Evolutionary conservation across 495 filamentous ascomycete genomes (phyloP).

Genomic region (Hyaloscypha hepaticicola): DNA sequence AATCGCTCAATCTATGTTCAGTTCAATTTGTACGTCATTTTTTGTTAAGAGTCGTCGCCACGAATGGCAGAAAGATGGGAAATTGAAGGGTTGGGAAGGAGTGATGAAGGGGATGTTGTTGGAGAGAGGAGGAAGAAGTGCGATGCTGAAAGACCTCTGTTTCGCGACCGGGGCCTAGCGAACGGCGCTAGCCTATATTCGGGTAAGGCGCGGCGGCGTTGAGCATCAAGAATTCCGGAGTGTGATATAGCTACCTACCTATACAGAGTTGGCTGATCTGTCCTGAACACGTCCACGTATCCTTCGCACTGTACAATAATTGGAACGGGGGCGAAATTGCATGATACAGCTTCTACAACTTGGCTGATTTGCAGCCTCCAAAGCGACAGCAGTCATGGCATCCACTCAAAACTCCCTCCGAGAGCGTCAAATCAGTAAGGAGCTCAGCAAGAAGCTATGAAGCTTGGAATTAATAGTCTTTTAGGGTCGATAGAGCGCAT

Average conservation of each 20-base stretch:
- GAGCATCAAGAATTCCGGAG: conserved; percentile 10
- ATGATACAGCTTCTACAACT: conserved; percentile 16
- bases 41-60: conserved; percentile 31
- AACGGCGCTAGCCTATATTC: background rate
- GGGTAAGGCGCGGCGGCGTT: background rate
- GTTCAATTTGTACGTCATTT: conserved; percentile 31
- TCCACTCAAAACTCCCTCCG: conserved; percentile 74
- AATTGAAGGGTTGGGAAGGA: conserved; percentile 13
- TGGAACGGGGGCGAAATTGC: conserved; percentile 3
- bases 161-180: background rate
- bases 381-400: conserved; percentile 56
- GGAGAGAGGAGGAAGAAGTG: conserved; percentile 2
- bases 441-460: conserved; percentile 21
- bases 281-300: conserved; percentile 12
- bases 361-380: conserved; percentile 32
- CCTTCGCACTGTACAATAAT: background rate
- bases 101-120: conserved; percentile 16
- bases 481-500: conserved; percentile 93
- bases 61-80: conserved; percentile 22
- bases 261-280: conserved; percentile 11
- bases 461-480: conserved; percentile 4
- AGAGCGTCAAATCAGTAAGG: conserved; percentile 92
- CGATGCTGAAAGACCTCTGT: background rate
- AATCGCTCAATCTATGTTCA: conserved; percentile 31
- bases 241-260: background rate